Percentiles rank a stretch among this genome's conserved stretches.
Evolutionary conservation across 129 eudicot genomes (phyloP).

Genomic region (Pittosporum tobira): DNA sequence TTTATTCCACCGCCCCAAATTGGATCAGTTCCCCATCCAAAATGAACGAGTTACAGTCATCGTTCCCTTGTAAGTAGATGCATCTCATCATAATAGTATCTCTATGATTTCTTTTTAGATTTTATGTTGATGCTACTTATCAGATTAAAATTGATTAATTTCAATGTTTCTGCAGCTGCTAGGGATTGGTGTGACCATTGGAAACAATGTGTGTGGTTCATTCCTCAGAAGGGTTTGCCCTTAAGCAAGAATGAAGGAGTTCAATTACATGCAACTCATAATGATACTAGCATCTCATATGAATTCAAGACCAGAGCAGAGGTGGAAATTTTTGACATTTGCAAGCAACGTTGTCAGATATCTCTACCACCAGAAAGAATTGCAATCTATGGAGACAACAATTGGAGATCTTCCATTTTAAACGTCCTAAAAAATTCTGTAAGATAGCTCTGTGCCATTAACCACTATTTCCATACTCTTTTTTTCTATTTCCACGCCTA

Average conservation of each 20-base stretch:
- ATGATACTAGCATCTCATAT: slow-evolving; percentile 65
- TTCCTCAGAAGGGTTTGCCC: slow-evolving; percentile 44
- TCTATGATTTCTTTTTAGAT: neutral
- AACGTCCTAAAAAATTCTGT: slow-evolving; percentile 48
- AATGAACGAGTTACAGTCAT: slow-evolving; percentile 22
- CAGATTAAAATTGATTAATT: neutral
- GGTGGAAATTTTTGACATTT: slow-evolving; percentile 16
- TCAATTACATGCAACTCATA: slow-evolving; percentile 57
- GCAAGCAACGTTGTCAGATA: slow-evolving; percentile 24
- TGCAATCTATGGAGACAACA: slow-evolving; percentile 69
- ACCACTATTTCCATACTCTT: too few relatives aligned
- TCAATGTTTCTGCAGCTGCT: slow-evolving; percentile 31
- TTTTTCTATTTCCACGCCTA: too few relatives aligned
- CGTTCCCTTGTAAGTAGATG: slow-evolving; percentile 32
- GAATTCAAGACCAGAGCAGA: slow-evolving; percentile 33
- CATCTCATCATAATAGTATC: neutral
- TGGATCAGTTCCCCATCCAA: slow-evolving; percentile 41
- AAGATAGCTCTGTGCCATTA: slow-evolving; percentile 19
- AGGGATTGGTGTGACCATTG: slow-evolving; percentile 92
- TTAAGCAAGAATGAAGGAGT: slow-evolving; percentile 50
- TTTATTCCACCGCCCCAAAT: slow-evolving; percentile 76
- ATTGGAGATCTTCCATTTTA: slow-evolving; percentile 52
- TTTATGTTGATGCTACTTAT: neutral
- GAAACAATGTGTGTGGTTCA: slow-evolving; percentile 93
- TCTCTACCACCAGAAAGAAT: slow-evolving; percentile 54